phyloP scores from a whole-genome alignment of 2,329 filamentous ascomycete species.

The Colletotrichum limetticola region DNA sequence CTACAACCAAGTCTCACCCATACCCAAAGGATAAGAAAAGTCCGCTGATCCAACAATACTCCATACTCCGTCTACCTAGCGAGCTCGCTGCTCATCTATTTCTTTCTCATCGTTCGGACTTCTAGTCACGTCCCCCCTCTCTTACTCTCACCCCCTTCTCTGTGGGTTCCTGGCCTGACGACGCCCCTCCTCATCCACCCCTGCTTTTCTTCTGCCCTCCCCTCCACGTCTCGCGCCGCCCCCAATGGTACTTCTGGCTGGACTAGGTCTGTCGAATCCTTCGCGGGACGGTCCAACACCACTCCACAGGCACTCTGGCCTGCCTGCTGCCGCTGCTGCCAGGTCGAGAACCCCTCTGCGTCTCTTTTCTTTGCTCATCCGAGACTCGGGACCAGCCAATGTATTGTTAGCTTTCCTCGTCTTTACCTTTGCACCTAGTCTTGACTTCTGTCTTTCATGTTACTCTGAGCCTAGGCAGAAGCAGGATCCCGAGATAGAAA shows the following conservation, averaged over 20 bases:
- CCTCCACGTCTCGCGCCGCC: slow-evolving; percentile 22
- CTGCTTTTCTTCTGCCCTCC: neutral
- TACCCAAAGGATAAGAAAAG: neutral
- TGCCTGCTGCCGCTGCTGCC: neutral
- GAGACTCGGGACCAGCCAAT: neutral
- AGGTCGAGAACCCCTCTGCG: neutral
- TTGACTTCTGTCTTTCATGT: slow-evolving; percentile 2
- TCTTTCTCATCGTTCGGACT: neutral
- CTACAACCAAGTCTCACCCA: neutral
- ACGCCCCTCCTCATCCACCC: neutral
- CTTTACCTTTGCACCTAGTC: neutral
- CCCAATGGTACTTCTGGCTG: slow-evolving; percentile 28
- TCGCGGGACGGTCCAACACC: slow-evolving; percentile 15
- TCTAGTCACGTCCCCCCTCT: neutral
- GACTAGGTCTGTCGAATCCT: slow-evolving; percentile 22
- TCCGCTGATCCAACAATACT: neutral
- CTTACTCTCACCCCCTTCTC: neutral
- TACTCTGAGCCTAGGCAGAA: slow-evolving; percentile 2
- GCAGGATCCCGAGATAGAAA: neutral
- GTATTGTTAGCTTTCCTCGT: neutral
- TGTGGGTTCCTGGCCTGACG: neutral
- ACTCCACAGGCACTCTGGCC: neutral
- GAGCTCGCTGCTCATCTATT: neutral
- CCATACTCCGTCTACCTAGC: neutral
- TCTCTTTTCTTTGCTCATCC: neutral